Percentiles rank a stretch among this genome's conserved stretches.
Evolutionary conservation across 2,329 filamentous ascomycete genomes (phyloP).

Genomic region (Aspergillus pseudotamarii): DNA sequence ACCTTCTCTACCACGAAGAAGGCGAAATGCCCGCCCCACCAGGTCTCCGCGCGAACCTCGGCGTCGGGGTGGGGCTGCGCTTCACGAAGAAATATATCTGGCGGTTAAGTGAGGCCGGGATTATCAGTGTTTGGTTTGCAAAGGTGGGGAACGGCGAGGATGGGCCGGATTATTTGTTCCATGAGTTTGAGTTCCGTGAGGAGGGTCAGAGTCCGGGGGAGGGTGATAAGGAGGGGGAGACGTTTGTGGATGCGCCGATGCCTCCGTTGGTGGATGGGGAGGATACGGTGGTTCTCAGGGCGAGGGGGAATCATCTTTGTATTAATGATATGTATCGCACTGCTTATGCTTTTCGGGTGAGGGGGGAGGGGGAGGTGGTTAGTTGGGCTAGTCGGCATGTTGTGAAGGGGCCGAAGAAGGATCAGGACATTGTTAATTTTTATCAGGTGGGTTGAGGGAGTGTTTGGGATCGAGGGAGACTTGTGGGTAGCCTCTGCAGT

Average conservation of each 20-base stretch:
- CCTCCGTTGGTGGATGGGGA: slow-evolving; percentile 21
- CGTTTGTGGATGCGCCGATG: slow-evolving; percentile 27
- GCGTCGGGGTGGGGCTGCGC: slow-evolving; percentile 28
- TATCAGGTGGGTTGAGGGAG: slow-evolving; percentile 25
- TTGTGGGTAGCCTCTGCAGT: background rate
- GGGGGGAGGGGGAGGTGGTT: slow-evolving; percentile 35
- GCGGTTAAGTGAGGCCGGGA: slow-evolving; percentile 33
- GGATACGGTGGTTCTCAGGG: slow-evolving; percentile 36
- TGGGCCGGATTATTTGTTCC: slow-evolving; percentile 48
- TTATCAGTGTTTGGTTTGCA: slow-evolving; percentile 50
- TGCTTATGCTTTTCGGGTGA: slow-evolving; percentile 46
- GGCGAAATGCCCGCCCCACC: slow-evolving; percentile 40
- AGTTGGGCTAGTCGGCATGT: slow-evolving; percentile 50
- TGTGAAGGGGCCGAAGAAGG: slow-evolving; percentile 49
- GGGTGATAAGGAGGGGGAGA: slow-evolving; percentile 9
- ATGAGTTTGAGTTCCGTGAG: slow-evolving; percentile 42
- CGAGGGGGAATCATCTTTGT: slow-evolving; percentile 48
- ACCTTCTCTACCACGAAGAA: slow-evolving; percentile 47
- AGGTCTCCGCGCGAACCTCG: background rate
- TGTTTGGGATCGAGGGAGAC: background rate
- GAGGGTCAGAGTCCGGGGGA: slow-evolving; percentile 2
- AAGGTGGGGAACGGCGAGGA: slow-evolving; percentile 33
- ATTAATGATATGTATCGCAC: slow-evolving; percentile 52
- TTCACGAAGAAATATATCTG: slow-evolving; percentile 51
- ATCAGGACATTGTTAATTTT: slow-evolving; percentile 48